phyloP scores from a whole-genome alignment of 345 rosid genomes.

The Hibiscus mutabilis region DNA sequence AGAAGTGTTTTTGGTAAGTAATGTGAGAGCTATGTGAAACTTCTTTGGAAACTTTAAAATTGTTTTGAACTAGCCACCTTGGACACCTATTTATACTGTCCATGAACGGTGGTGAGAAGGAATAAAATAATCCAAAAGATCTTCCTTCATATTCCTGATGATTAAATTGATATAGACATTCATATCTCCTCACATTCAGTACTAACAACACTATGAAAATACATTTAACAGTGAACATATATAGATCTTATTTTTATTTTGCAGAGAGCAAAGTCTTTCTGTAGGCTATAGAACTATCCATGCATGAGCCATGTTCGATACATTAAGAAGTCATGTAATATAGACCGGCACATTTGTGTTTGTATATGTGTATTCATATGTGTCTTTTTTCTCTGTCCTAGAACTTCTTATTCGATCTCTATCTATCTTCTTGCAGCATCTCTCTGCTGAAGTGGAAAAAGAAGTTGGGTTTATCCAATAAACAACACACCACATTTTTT shows the following conservation, averaged over 20 bases:
- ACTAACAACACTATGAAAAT: neutral
- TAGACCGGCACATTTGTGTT: neutral
- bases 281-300: no score
- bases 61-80: neutral
- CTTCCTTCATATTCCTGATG: slow-evolving; percentile 11
- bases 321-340: neutral
- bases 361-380: neutral
- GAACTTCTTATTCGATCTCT: neutral
- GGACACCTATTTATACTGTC: slow-evolving; percentile 24
- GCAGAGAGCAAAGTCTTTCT: no score
- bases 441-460: slow-evolving; percentile 15
- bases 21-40: neutral
- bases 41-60: slow-evolving; percentile 1
- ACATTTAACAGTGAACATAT: neutral
- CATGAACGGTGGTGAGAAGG: neutral
- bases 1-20: neutral
- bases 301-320: neutral
- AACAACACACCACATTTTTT: neutral
- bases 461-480: slow-evolving; percentile 23
- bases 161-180: slow-evolving; percentile 7
- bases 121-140: slow-evolving; percentile 8
- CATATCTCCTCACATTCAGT: neutral
- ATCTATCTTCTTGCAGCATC: neutral
- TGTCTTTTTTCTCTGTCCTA: neutral
- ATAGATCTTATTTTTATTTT: neutral